Percentiles rank a stretch among this genome's conserved stretches.
Evolutionary conservation across 2,329 filamentous ascomycete genomes (phyloP).

Genomic region (Colletotrichum aenigma): DNA sequence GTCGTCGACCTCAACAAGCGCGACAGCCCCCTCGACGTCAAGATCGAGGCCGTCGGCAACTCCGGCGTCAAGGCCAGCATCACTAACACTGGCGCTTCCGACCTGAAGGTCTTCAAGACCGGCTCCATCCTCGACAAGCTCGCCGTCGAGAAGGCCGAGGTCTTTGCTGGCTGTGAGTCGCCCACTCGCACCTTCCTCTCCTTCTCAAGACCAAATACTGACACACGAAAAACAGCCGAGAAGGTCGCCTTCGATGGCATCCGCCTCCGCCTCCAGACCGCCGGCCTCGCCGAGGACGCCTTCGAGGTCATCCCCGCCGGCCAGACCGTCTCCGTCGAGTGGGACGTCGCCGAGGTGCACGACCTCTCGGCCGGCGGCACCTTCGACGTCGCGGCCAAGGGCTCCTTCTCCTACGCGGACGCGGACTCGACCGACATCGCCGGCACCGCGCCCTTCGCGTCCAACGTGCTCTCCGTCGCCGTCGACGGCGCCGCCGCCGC

Average conservation of each 20-base stretch:
- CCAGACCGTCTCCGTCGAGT: conserved; percentile 55
- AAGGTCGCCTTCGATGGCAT: conserved; percentile 58
- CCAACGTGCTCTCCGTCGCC: conserved; percentile 61
- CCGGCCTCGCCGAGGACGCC: conserved; percentile 47
- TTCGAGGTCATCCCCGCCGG: conserved; percentile 55
- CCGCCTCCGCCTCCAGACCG: conserved; percentile 51
- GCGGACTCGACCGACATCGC: conserved; percentile 55
- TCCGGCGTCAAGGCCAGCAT: conserved; percentile 57
- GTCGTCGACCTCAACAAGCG: conserved; percentile 38
- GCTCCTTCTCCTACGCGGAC: conserved; percentile 60
- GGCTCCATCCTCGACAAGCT: conserved; percentile 57
- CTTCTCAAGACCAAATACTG: not conserved
- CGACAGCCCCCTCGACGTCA: conserved; percentile 45
- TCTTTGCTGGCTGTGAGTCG: conserved; percentile 51
- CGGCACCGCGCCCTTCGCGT: conserved; percentile 60
- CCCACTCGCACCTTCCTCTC: not conserved
- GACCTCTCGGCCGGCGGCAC: conserved; percentile 55
- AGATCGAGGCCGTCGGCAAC: conserved; percentile 54
- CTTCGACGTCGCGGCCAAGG: conserved; percentile 60
- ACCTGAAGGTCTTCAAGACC: conserved; percentile 56
- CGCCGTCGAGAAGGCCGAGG: conserved; percentile 57
- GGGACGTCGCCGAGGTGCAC: conserved; percentile 61
- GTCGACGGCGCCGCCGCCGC: conserved; percentile 62
- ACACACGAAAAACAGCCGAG: conserved; percentile 30
- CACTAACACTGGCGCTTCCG: conserved; percentile 54